These are phyloP conservation scores for Camelina neglecta DNA, from an alignment of 345 rosid genomes.

Conservation along the genomic window DNA sequence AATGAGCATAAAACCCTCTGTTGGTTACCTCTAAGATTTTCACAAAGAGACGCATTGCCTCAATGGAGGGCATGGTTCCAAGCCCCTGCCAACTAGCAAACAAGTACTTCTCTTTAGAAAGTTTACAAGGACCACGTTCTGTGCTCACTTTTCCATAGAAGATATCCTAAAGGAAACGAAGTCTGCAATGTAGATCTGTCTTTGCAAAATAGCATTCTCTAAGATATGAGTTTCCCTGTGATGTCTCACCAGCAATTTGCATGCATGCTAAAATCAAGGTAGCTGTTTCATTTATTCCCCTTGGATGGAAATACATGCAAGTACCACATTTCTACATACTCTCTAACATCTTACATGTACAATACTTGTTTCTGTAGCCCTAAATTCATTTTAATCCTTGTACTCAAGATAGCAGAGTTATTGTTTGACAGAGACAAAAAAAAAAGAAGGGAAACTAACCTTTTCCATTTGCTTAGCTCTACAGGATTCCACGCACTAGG, in stretches of 20 bases:
- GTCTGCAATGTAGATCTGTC: neutral
- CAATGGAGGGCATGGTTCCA: constrained; percentile 85
- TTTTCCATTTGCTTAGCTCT: constrained; percentile 91
- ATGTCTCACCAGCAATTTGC: neutral
- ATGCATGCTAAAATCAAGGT: neutral
- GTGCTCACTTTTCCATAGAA: constrained; percentile 3
- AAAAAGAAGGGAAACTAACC: constrained; percentile 51
- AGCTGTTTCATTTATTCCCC: neutral
- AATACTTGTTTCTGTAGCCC: neutral
- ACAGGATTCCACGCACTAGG: constrained; percentile 92
- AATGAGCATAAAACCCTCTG: neutral
- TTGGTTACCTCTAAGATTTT: constrained; percentile 83
- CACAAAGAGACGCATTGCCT: constrained; percentile 98
- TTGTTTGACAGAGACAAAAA: neutral
- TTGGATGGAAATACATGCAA: neutral
- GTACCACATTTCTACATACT: neutral
- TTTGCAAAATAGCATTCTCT: constrained; percentile 3
- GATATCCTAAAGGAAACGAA: neutral
- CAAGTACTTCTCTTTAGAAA: constrained; percentile 30
- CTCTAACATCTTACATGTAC: constrained; percentile 5
- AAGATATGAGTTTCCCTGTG: neutral
- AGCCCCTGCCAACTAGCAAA: constrained; percentile 94
- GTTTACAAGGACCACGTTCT: neutral
- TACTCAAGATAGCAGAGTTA: neutral
- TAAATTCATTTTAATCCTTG: neutral